Evolutionary conservation across 805 yeast species (phyloP).

Genomic region (Candida pseudofarinosa): DNA sequence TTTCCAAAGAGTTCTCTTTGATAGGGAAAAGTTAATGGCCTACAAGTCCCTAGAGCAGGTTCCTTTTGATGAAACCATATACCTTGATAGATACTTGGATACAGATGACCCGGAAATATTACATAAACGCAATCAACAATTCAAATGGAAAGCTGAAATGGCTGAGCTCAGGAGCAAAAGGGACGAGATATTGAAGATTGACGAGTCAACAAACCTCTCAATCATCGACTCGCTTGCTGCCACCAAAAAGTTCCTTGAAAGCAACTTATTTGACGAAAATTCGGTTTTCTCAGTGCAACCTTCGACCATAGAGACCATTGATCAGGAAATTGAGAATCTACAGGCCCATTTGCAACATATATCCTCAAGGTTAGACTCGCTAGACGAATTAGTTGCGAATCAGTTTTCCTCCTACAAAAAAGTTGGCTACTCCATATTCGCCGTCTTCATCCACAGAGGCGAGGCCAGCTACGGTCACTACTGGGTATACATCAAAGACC

Average conservation of each 20-base stretch:
- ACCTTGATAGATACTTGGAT: constrained; percentile 83
- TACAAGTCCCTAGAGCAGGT: constrained; percentile 81
- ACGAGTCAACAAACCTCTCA: constrained; percentile 31
- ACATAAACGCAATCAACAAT: constrained; percentile 51
- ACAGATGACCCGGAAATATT: constrained; percentile 57
- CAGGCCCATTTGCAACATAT: constrained; percentile 42
- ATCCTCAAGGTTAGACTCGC: constrained; percentile 35
- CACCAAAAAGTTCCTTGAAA: constrained; percentile 53
- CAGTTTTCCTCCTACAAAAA: constrained; percentile 61
- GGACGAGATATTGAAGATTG: constrained; percentile 37
- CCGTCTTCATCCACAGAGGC: constrained; percentile 92
- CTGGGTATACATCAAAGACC: constrained; percentile 90
- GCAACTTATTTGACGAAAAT: constrained; percentile 36
- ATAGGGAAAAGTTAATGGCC: constrained; percentile 64
- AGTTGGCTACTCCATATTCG: constrained; percentile 79
- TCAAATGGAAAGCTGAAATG: constrained; percentile 59
- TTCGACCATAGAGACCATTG: constrained; percentile 46
- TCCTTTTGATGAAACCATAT: constrained; percentile 71
- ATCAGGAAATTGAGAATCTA: constrained; percentile 43
- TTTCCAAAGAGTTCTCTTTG: constrained; percentile 90
- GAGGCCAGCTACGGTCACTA: constrained; percentile 96
- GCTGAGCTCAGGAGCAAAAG: constrained; percentile 40
- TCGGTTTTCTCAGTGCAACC: constrained; percentile 34
- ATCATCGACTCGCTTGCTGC: constrained; percentile 44
- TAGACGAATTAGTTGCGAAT: constrained; percentile 47